phyloP scores from a whole-genome alignment of 208 protist species.

The Trypanosomatidae sp. region DNA sequence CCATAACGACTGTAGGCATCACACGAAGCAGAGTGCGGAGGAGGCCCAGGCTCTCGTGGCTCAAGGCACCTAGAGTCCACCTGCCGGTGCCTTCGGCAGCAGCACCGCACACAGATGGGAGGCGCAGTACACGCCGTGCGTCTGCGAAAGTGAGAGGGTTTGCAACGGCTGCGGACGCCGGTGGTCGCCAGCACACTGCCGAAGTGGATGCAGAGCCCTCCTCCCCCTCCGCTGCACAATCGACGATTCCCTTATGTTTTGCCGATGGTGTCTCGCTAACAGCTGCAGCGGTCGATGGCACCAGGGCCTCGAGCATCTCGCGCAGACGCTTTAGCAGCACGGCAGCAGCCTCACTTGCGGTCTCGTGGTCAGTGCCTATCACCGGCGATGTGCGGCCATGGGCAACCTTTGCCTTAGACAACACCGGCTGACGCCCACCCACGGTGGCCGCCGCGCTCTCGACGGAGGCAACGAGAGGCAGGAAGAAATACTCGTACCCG shows the following conservation, averaged over 20 bases:
- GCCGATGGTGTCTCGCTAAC: not conserved
- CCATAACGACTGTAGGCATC: slow-evolving; percentile 47
- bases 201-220: not conserved
- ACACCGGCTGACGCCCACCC: not conserved
- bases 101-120: slow-evolving; percentile 12
- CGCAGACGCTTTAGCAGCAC: slow-evolving; percentile 25
- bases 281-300: not conserved
- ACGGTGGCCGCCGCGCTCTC: not conserved
- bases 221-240: not conserved
- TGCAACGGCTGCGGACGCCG: slow-evolving; percentile 6
- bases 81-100: not conserved
- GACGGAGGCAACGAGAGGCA: slow-evolving; percentile 39
- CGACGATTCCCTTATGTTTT: not conserved
- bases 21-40: slow-evolving; percentile 45
- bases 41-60: slow-evolving; percentile 39
- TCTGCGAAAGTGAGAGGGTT: slow-evolving; percentile 24
- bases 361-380: not conserved
- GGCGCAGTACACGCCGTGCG: slow-evolving; percentile 22
- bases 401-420: not conserved
- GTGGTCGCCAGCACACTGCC: slow-evolving; percentile 17
- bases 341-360: not conserved
- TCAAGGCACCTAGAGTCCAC: slow-evolving; percentile 28
- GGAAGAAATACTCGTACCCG: slow-evolving; percentile 77
- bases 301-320: slow-evolving; percentile 38
- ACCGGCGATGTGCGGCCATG: slow-evolving; percentile 1